Evolutionary conservation across 176 grass and related monocot genomes (phyloP).

Genomic region (Alopecurus myosuroides): DNA sequence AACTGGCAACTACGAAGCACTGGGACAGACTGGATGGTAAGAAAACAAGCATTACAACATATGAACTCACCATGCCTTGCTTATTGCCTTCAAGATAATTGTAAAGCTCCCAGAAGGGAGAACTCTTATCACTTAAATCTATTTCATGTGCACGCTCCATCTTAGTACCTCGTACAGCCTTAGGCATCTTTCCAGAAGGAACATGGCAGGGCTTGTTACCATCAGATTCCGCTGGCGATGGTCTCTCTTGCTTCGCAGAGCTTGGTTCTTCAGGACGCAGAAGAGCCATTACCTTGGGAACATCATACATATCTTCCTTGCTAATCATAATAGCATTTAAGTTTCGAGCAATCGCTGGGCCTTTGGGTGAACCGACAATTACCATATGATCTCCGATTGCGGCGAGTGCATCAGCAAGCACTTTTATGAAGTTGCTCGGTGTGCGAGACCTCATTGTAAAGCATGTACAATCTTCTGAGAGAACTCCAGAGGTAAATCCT

Average conservation of each 20-base stretch:
- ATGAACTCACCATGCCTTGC: constrained; percentile 28
- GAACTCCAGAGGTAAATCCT: constrained; percentile 46
- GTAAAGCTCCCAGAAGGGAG: constrained; percentile 26
- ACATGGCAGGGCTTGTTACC: not conserved
- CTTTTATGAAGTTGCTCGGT: not conserved
- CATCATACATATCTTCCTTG: constrained; percentile 29
- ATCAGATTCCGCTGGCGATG: not conserved
- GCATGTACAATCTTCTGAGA: constrained; percentile 24
- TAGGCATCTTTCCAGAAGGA: not conserved
- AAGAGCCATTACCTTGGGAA: constrained; percentile 17
- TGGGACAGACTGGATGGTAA: not conserved
- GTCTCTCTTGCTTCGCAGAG: not conserved
- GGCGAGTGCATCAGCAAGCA: constrained; percentile 57
- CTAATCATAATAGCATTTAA: constrained; percentile 38
- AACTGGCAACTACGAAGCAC: not conserved
- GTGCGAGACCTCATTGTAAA: not conserved
- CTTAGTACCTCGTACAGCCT: not conserved
- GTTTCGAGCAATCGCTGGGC: not conserved
- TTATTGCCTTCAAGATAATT: constrained; percentile 29
- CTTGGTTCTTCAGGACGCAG: constrained; percentile 26
- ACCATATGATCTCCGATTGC: constrained; percentile 50
- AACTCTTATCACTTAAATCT: not conserved
- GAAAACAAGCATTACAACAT: not conserved
- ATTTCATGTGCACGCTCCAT: not conserved
- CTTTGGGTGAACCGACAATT: constrained; percentile 32